These are phyloP conservation scores for Neobulgaria alba DNA, from an alignment of 2,329 filamentous ascomycete genomes.

Conservation along the genomic window DNA sequence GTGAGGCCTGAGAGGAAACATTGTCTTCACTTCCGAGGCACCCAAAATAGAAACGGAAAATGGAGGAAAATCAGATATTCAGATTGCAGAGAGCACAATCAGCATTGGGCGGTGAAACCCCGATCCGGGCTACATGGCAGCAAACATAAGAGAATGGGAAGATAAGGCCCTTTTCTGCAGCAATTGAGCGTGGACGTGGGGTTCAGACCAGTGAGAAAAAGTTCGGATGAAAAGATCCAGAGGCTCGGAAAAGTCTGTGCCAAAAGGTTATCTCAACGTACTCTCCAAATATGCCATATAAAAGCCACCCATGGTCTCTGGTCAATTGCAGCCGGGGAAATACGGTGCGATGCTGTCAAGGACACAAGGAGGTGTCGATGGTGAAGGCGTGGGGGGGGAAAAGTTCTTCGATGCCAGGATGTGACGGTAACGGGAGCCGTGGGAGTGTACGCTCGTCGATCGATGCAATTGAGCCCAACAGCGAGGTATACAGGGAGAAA, in stretches of 20 bases:
- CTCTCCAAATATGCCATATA: constrained; percentile 44
- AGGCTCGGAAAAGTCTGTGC: constrained; percentile 11
- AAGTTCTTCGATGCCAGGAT: constrained; percentile 22
- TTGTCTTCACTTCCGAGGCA: constrained; percentile 8
- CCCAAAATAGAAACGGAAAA: constrained; percentile 10
- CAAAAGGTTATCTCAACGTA: constrained; percentile 24
- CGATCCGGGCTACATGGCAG: constrained; percentile 7
- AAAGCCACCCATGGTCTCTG: constrained; percentile 49
- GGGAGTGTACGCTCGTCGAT: constrained; percentile 15
- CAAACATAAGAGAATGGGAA: constrained; percentile 11
- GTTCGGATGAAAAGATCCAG: constrained; percentile 21
- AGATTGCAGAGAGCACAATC: constrained; percentile 1
- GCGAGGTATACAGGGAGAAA: constrained; percentile 33
- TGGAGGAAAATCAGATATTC: background rate
- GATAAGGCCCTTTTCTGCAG: constrained; percentile 10
- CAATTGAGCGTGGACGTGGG: constrained; percentile 9
- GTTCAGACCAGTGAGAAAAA: constrained; percentile 5
- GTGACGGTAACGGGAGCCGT: constrained; percentile 19
- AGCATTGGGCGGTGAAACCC: constrained; percentile 14
- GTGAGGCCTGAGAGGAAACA: constrained; percentile 11
- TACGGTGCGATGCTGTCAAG: constrained; percentile 15
- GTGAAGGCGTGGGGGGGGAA: constrained; percentile 23
- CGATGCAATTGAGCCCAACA: constrained; percentile 49
- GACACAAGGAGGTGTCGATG: constrained; percentile 13
- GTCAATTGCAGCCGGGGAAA: constrained; percentile 14